Percentiles rank a stretch among this genome's conserved stretches.
These are phyloP conservation scores for Exserohilum rostratum DNA, from an alignment of 2,329 filamentous ascomycete genomes.

Conservation along the genomic window DNA sequence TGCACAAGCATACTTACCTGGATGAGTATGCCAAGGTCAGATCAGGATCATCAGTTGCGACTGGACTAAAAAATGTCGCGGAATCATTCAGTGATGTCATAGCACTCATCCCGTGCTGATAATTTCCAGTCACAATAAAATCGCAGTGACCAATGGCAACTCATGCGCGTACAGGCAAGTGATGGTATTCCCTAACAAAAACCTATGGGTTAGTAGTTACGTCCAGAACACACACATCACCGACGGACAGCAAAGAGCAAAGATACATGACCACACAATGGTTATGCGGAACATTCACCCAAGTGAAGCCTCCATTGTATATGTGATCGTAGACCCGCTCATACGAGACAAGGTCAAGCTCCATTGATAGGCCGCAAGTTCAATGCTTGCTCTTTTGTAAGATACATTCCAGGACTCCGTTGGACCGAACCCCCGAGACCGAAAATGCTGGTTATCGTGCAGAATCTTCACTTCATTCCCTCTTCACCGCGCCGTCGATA, in stretches of 20 bases:
- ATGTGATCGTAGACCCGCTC: slow-evolving; percentile 50
- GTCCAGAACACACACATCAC: slow-evolving; percentile 27
- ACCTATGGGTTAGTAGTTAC: slow-evolving; percentile 6
- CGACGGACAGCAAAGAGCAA: slow-evolving; percentile 23
- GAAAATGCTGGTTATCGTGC: slow-evolving; percentile 47
- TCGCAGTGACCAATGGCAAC: background rate
- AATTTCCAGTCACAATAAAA: background rate
- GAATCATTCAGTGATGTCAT: background rate
- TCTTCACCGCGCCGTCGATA: slow-evolving; percentile 29
- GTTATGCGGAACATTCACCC: slow-evolving; percentile 64
- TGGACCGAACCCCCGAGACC: slow-evolving; percentile 46
- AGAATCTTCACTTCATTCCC: slow-evolving; percentile 40
- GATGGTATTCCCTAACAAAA: background rate
- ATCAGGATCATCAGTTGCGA: no score
- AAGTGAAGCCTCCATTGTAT: slow-evolving; percentile 65
- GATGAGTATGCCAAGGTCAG: no score
- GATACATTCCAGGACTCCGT: slow-evolving; percentile 50
- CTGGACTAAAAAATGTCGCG: no score
- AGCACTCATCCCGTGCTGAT: background rate
- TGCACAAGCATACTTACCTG: no score
- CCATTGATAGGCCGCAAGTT: slow-evolving; percentile 55
- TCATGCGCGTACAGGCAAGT: background rate
- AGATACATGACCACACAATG: slow-evolving; percentile 56
- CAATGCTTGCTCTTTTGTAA: slow-evolving; percentile 49
- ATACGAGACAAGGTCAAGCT: slow-evolving; percentile 47